Conservation (phyloP, 73 alveolate species). For the Paramecium sexaurelia region DNA sequence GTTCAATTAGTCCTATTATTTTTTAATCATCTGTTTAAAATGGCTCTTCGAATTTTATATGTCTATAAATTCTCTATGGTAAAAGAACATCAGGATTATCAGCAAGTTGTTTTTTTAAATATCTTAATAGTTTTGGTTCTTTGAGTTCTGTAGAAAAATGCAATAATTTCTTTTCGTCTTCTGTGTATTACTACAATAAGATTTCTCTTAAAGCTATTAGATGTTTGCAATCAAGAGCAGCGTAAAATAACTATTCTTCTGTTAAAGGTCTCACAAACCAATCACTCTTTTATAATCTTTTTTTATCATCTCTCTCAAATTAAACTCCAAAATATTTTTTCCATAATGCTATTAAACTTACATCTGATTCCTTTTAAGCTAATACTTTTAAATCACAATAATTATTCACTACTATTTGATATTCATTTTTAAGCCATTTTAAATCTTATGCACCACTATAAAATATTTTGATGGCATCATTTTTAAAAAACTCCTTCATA, state of each 20-base stretch:
- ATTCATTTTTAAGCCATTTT: slow-evolving; percentile 47
- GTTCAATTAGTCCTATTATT: neutral
- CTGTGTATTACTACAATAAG: neutral
- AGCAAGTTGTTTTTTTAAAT: neutral
- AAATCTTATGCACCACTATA: slow-evolving; percentile 56
- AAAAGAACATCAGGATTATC: neutral
- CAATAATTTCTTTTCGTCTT: neutral
- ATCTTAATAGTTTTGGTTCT: neutral
- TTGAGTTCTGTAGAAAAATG: neutral
- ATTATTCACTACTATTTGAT: slow-evolving; percentile 23
- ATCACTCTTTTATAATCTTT: slow-evolving; percentile 31
- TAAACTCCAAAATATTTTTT: slow-evolving; percentile 28
- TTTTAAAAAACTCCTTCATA: neutral
- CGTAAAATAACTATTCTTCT: slow-evolving; percentile 40
- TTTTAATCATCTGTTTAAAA: neutral
- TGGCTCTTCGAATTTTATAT: neutral
- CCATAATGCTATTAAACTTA: slow-evolving; percentile 32
- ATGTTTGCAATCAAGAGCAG: slow-evolving; percentile 60
- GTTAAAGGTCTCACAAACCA: slow-evolving; percentile 62
- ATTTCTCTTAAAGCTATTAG: neutral
- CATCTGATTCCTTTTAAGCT: slow-evolving; percentile 60
- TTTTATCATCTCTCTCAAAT: slow-evolving; percentile 38
- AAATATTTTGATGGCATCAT: slow-evolving; percentile 51
- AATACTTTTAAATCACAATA: slow-evolving; percentile 58
- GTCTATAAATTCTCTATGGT: neutral